A percentile compares a stretch with the other conserved stretches of the same genome.
phyloP scores from a whole-genome alignment of 2,329 filamentous ascomycete species.

The Plectosphaerella plurivora region DNA sequence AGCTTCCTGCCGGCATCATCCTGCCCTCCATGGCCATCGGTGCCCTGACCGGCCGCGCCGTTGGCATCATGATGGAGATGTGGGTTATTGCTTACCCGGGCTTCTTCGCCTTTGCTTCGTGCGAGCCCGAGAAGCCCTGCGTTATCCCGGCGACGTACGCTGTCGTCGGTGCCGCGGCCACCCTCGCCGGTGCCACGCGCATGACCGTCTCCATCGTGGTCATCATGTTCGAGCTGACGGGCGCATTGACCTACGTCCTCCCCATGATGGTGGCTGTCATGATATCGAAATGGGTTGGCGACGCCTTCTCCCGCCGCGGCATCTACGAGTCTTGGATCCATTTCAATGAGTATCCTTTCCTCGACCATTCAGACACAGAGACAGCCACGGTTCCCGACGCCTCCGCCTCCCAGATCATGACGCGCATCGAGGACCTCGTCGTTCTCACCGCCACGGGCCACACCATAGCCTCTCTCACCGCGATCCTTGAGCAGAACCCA shows the following conservation, averaged over 20 bases:
- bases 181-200: slow-evolving; percentile 87
- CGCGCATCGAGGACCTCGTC: slow-evolving; percentile 81
- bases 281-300: slow-evolving; percentile 97
- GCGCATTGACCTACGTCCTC: slow-evolving; percentile 90
- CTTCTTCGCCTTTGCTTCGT: slow-evolving; percentile 75
- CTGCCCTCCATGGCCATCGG: slow-evolving; percentile 95
- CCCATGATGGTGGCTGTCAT: slow-evolving; percentile 99
- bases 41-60: slow-evolving; percentile 80
- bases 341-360: slow-evolving; percentile 90
- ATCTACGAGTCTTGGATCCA: slow-evolving; percentile 99
- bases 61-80: slow-evolving; percentile 86
- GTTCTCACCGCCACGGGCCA: slow-evolving; percentile 84
- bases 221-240: slow-evolving; percentile 98
- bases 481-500: slow-evolving; percentile 67
- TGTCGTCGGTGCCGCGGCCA: slow-evolving; percentile 90
- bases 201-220: slow-evolving; percentile 99
- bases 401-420: slow-evolving; percentile 86
- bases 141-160: slow-evolving; percentile 94
- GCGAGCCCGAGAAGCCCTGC: slow-evolving; percentile 81
- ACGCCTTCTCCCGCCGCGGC: slow-evolving; percentile 85
- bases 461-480: slow-evolving; percentile 71
- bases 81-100: slow-evolving; percentile 74
- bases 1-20: slow-evolving; percentile 93
- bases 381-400: slow-evolving; percentile 74
- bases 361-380: slow-evolving; percentile 78